Conservation (phyloP, 1,284 basidiomycete genomes). For the Ceratobasidium sp. region DNA sequence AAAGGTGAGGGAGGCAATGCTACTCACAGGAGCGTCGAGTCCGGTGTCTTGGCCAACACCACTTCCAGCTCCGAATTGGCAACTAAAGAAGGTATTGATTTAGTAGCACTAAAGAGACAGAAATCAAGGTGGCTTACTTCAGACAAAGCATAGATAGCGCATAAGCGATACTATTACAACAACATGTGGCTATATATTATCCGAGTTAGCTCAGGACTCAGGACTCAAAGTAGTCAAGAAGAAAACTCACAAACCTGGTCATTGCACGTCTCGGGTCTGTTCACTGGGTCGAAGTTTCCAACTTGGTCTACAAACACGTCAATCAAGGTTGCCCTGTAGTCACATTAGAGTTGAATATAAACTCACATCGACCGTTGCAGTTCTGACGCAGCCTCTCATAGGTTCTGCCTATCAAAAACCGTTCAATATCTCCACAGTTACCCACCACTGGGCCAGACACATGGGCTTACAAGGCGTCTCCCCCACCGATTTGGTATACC, state of each 20-base stretch:
- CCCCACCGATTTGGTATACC: conserved; percentile 31
- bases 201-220: background rate
- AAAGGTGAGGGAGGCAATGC: background rate
- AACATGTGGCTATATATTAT: conserved; percentile 5
- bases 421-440: background rate
- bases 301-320: conserved; percentile 1
- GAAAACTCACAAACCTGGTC: conserved; percentile 1
- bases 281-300: background rate
- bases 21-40: conserved; percentile 5
- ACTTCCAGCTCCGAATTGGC: conserved; percentile 17
- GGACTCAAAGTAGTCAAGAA: background rate
- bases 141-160: conserved; percentile 14
- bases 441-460: background rate
- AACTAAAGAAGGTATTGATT: background rate
- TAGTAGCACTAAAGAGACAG: background rate
- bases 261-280: background rate
- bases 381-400: conserved; percentile 26
- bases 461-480: conserved; percentile 23
- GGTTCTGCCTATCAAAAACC: background rate
- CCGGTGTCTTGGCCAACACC: conserved; percentile 4
- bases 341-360: background rate
- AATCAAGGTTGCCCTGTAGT: background rate
- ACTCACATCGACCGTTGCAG: background rate
- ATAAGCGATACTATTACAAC: conserved; percentile 28
- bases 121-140: background rate